Evolutionary conservation across 306 rosid species (phyloP).

Genomic region (Myrica gale): DNA sequence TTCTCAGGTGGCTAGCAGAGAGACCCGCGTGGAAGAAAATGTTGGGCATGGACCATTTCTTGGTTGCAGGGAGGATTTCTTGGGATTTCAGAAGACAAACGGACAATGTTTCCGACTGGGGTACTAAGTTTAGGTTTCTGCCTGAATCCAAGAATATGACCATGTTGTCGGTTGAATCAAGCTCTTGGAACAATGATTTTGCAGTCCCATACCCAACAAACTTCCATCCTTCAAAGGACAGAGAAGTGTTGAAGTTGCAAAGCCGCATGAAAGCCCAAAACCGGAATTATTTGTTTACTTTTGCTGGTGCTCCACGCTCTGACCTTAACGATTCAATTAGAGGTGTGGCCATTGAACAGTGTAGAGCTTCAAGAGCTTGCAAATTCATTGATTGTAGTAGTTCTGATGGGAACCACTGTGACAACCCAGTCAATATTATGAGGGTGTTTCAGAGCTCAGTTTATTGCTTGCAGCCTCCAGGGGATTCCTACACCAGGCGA

Average conservation of each 20-base stretch:
- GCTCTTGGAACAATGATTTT: constrained; percentile 84
- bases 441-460: constrained; percentile 55
- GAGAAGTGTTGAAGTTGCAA: constrained; percentile 54
- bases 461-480: constrained; percentile 83
- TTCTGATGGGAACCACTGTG: constrained; percentile 53
- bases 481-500: constrained; percentile 87
- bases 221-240: constrained; percentile 54
- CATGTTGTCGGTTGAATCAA: constrained; percentile 77
- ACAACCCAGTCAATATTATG: constrained; percentile 54
- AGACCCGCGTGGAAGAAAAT: constrained; percentile 64
- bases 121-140: constrained; percentile 70
- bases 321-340: constrained; percentile 52
- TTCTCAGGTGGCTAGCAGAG: constrained; percentile 42
- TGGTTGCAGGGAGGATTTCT: constrained; percentile 77
- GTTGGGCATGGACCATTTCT: constrained; percentile 89
- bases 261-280: constrained; percentile 36
- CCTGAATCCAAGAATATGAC: constrained; percentile 80
- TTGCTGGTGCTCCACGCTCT: constrained; percentile 82
- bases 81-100: constrained; percentile 85
- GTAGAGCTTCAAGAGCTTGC: constrained; percentile 46
- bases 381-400: constrained; percentile 64
- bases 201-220: constrained; percentile 86
- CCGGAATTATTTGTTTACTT: constrained; percentile 56
- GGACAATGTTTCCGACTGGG: constrained; percentile 65
- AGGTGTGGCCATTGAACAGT: constrained; percentile 63